These are phyloP conservation scores for Takakia lepidozioides DNA, from an alignment of 225 moss, liverwort and hornwort genomes.

Conservation along the genomic window DNA sequence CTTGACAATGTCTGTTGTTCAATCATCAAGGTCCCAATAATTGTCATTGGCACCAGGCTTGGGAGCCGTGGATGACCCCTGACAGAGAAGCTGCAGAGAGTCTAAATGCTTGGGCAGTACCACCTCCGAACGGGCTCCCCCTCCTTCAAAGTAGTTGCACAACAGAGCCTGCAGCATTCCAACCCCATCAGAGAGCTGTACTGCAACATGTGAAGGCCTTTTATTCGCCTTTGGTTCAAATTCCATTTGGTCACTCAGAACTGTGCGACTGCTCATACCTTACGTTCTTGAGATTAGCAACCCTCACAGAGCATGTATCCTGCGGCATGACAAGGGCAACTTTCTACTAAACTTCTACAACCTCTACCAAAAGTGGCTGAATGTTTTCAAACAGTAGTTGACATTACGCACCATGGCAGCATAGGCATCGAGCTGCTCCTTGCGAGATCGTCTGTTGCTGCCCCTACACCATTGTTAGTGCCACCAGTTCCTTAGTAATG, in stretches of 20 bases:
- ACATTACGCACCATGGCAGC: conserved; percentile 66
- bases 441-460: conserved; percentile 73
- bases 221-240: too few relatives aligned
- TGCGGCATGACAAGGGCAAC: neutral
- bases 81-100: conserved; percentile 65
- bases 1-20: too few relatives aligned
- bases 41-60: conserved; percentile 20
- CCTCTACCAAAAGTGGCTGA: neutral
- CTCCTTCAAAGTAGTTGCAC: conserved; percentile 59
- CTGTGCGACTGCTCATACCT: neutral
- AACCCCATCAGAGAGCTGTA: neutral
- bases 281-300: neutral
- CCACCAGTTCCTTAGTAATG: conserved; percentile 10
- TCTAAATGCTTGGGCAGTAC: conserved; percentile 64
- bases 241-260: too few relatives aligned
- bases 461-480: conserved; percentile 41
- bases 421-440: conserved; percentile 81
- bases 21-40: conserved; percentile 35
- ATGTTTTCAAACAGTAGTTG: neutral
- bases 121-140: conserved; percentile 54
- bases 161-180: conserved; percentile 33
- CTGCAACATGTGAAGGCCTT: too few relatives aligned
- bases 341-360: neutral
- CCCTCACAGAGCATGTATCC: neutral
- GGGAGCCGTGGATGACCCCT: conserved; percentile 23